Base-by-base conservation (phyloP, 352 stramenopile species). In the Pythium apleroticum region DNA sequence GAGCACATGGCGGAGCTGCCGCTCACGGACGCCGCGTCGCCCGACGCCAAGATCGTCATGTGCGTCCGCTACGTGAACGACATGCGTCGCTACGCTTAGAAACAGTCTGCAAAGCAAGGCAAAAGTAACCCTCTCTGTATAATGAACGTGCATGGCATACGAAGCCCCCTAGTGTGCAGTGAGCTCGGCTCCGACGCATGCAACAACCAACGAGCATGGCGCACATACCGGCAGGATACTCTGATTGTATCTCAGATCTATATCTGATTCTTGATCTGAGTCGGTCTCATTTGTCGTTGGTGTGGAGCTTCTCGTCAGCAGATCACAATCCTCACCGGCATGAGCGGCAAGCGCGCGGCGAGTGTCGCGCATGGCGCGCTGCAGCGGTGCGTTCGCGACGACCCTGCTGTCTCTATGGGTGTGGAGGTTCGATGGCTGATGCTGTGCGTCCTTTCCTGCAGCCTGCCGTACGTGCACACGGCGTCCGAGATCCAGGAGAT, bases 21-120 rank as follows among this genome's bases (percentile, higher is more conserved):
- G 31, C 75, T 95, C 50, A 17, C 73, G 5, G 81, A 74, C 35
- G 80, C 76, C 54, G 74, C 84, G 24, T 71, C 74, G 22, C 43
- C 61, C 30, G 56, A 74, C 14, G 82, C 84, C 45, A 93, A 81
- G 55, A 82, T 96, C 54, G 86, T 77, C 52, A 65, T 96, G 46
- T 92, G 81, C 68, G 82, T 96, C 25, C 86, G 86, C 30, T 96
- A 96, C 61, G 83, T 96, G 61, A 96, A 96, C 65, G 83, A 93
- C 65, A 89, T 96, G 80, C 84, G 87, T 15, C 83, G 84, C 31
- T 91, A 91, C 57, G 75, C 74, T 1, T 92, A 81, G 72, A 58
- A 20, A 53, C 15, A 8, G 9, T 9, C n/a, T n/a, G n/a, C n/a
- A n/a, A n/a, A n/a, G n/a, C n/a, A n/a, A n/a, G n/a, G n/a, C n/a